A percentile compares a stretch with the other conserved stretches of the same genome.
phyloP scores from a whole-genome alignment of 148 eudicot genomes.

The Amaranthus palmeri region DNA sequence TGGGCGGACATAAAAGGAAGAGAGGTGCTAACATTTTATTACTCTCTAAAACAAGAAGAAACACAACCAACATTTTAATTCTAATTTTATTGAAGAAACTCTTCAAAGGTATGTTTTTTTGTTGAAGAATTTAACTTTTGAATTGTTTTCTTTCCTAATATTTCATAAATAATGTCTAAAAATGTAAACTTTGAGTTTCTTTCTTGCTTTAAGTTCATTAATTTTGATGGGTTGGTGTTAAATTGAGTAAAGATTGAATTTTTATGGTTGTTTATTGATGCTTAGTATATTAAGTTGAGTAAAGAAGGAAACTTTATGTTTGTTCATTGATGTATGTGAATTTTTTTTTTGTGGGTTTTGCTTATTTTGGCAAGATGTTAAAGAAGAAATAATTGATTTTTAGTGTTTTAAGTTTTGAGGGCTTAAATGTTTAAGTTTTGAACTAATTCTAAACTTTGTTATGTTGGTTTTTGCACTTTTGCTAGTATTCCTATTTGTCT shows the following conservation, averaged over 20 bases:
- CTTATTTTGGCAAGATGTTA: neutral
- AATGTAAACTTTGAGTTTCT: neutral
- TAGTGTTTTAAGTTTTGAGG: neutral
- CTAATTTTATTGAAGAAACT: conserved; percentile 4
- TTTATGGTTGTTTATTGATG: conserved; percentile 3
- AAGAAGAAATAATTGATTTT: too few relatives aligned
- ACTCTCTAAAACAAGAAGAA: neutral
- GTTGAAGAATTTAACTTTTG: too few relatives aligned
- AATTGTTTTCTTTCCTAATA: too few relatives aligned
- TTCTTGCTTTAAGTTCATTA: neutral
- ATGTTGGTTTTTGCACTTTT: neutral
- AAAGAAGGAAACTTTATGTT: neutral
- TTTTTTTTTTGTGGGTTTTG: neutral
- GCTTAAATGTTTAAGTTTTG: neutral
- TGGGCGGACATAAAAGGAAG: conserved; percentile 35
- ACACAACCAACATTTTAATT: neutral
- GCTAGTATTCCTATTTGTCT: neutral
- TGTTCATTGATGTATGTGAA: too few relatives aligned
- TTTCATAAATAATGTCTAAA: neutral
- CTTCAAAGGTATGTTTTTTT: conserved; percentile 32
- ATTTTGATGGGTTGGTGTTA: conserved; percentile 19
- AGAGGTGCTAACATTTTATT: conserved; percentile 11
- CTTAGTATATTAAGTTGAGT: neutral
- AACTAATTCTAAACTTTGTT: neutral
- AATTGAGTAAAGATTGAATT: conserved; percentile 15